Percentiles rank a stretch among this genome's conserved stretches.
These are phyloP conservation scores for Mortierella sp. DNA, from an alignment of 371 early-diverging fungal genomes.

Conservation along the genomic window DNA sequence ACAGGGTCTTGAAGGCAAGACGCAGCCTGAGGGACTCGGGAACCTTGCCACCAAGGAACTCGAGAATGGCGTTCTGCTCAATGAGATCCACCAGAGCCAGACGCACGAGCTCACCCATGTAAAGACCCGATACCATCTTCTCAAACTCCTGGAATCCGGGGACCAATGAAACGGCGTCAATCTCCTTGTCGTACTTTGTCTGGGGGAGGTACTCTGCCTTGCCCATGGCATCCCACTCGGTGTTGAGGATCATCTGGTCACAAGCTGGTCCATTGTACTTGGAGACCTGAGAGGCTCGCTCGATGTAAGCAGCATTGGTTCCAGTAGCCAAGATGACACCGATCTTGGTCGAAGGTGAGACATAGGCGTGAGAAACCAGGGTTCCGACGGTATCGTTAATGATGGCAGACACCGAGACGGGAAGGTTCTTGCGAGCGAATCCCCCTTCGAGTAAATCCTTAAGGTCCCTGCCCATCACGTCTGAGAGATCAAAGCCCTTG, in stretches of 20 bases:
- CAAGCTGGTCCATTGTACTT: conserved; percentile 66
- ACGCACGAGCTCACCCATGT: conserved; percentile 90
- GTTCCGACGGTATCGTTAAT: conserved; percentile 97
- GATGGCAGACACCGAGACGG: conserved; percentile 81
- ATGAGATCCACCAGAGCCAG: conserved; percentile 75
- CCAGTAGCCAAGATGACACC: conserved; percentile 96
- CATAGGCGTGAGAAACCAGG: conserved; percentile 89
- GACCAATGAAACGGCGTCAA: conserved; percentile 81
- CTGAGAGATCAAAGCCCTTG: conserved; percentile 87
- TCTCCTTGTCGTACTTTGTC: conserved; percentile 84
- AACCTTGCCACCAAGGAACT: conserved; percentile 38
- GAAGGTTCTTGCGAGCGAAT: conserved; percentile 75
- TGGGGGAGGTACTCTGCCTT: conserved; percentile 81
- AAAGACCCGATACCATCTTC: conserved; percentile 97
- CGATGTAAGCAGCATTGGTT: conserved; percentile 94
- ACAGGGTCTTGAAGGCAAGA: conserved; percentile 58
- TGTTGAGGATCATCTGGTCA: conserved; percentile 89
- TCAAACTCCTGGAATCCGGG: conserved; percentile 89
- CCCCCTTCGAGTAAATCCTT: conserved; percentile 82
- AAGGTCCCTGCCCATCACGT: conserved; percentile 85
- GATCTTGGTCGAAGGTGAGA: conserved; percentile 82
- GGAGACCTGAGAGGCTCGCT: conserved; percentile 73
- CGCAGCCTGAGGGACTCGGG: conserved; percentile 36
- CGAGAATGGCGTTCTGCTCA: conserved; percentile 29
- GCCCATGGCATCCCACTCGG: conserved; percentile 87